Percentiles rank a stretch among this genome's conserved stretches.
Conservation (phyloP, 495 filamentous ascomycete species). For the Evansstolkia leycettana region DNA sequence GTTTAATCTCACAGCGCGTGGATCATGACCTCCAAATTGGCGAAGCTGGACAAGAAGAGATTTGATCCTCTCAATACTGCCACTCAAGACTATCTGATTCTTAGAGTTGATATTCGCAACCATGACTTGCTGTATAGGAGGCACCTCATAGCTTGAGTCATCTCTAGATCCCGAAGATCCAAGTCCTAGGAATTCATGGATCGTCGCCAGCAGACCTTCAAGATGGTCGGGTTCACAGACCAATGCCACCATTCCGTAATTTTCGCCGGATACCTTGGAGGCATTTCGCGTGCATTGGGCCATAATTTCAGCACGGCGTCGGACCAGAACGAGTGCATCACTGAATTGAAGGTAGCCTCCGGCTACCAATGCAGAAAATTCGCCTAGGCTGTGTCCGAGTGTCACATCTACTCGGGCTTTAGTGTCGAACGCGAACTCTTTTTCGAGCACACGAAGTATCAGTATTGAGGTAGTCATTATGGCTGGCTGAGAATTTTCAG, state of each 20-base stretch:
- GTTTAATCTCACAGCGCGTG: constrained; percentile 74
- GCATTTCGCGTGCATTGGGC: constrained; percentile 57
- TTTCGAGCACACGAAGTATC: constrained; percentile 79
- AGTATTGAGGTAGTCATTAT: constrained; percentile 90
- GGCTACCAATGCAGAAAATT: constrained; percentile 83
- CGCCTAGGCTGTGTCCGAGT: constrained; percentile 88
- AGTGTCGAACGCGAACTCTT: constrained; percentile 67
- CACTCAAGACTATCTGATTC: constrained; percentile 91
- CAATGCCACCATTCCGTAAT: constrained; percentile 86
- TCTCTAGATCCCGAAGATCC: constrained; percentile 45
- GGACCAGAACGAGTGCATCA: constrained; percentile 68
- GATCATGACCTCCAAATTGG: constrained; percentile 89
- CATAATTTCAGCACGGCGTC: constrained; percentile 76
- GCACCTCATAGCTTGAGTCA: constrained; percentile 51
- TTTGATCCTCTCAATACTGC: constrained; percentile 74
- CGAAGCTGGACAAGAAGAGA: constrained; percentile 78
- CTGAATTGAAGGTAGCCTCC: constrained; percentile 63
- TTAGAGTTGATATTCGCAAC: constrained; percentile 94
- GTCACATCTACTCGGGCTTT: constrained; percentile 61
- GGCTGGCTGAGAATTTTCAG: constrained; percentile 83
- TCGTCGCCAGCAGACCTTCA: constrained; percentile 49
- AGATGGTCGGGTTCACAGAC: constrained; percentile 74
- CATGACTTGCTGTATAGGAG: constrained; percentile 71
- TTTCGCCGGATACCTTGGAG: constrained; percentile 48
- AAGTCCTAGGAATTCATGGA: constrained; percentile 70